phyloP scores from a whole-genome alignment of 202 grass and related monocot species.

The Setaria viridis region DNA sequence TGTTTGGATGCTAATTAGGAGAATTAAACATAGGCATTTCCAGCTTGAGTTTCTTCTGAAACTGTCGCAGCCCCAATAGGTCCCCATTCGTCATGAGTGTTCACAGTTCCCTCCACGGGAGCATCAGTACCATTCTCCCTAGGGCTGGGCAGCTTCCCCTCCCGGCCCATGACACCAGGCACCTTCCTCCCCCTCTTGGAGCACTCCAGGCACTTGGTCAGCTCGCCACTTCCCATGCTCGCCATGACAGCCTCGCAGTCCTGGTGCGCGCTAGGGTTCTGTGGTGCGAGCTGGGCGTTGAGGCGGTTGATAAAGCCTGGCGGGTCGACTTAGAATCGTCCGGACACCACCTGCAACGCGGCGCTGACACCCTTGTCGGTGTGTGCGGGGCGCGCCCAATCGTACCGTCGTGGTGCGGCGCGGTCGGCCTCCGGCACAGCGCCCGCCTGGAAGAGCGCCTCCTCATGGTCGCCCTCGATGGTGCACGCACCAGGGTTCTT shows the following conservation, averaged over 20 bases:
- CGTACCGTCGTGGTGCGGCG: constrained; percentile 65
- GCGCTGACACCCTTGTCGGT: constrained; percentile 96
- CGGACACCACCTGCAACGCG: constrained; percentile 82
- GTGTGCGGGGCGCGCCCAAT: constrained; percentile 85
- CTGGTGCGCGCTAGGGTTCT: constrained; percentile 80
- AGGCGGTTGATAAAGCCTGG: constrained; percentile 73
- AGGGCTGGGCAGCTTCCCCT: constrained; percentile 40
- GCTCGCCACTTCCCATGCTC: constrained; percentile 80
- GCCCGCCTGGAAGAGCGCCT: constrained; percentile 82
- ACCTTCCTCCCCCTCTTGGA: constrained; percentile 92
- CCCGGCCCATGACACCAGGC: constrained; percentile 66
- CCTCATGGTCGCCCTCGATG: constrained; percentile 95
- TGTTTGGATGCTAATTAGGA: too few relatives aligned
- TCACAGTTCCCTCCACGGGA: constrained; percentile 18
- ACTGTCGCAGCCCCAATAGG: constrained; percentile 22
- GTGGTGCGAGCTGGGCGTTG: constrained; percentile 67
- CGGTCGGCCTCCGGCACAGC: constrained; percentile 74
- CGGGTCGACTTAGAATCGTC: constrained; percentile 87
- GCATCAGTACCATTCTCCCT: constrained; percentile 33
- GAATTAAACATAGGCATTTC: too few relatives aligned
- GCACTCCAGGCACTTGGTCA: constrained; percentile 80
- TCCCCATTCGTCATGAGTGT: constrained; percentile 14
- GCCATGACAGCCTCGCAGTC: constrained; percentile 85
- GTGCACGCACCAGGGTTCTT: constrained; percentile 94
- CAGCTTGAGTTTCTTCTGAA: constrained; percentile 15